A percentile compares a stretch with the other conserved stretches of the same genome.
These are phyloP conservation scores for Phytophthora citrophthora DNA, from an alignment of 352 stramenopile genomes.

Conservation along the genomic window DNA sequence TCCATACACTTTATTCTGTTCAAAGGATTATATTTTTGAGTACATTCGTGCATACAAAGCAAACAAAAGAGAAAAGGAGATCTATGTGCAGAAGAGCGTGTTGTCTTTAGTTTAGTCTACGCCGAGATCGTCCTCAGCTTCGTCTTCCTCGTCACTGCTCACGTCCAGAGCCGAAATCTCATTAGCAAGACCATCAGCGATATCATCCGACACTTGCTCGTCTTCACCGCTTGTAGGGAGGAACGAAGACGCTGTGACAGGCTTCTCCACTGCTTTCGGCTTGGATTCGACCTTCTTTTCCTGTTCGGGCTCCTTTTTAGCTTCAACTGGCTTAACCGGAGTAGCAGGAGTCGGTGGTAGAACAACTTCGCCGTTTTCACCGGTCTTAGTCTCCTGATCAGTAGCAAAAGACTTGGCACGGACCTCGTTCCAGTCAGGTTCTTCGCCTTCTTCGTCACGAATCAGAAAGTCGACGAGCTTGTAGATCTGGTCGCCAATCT, in stretches of 20 bases:
- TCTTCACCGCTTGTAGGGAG: constrained; percentile 52
- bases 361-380: constrained; percentile 31
- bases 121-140: constrained; percentile 52
- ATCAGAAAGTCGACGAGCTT: constrained; percentile 91
- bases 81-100: constrained; percentile 24
- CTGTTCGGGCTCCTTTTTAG: constrained; percentile 29
- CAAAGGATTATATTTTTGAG: not conserved
- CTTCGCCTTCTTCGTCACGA: constrained; percentile 86
- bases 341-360: constrained; percentile 20
- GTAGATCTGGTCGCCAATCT: constrained; percentile 89
- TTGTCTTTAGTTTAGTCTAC: constrained; percentile 47
- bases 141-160: constrained; percentile 80
- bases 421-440: constrained; percentile 84
- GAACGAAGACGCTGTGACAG: constrained; percentile 34
- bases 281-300: constrained; percentile 26
- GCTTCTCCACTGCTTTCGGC: constrained; percentile 18
- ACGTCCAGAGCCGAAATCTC: constrained; percentile 82
- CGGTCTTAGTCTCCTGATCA: constrained; percentile 51
- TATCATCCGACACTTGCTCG: constrained; percentile 72
- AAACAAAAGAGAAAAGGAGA: constrained; percentile 14
- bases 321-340: constrained; percentile 13
- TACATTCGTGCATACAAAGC: not conserved
- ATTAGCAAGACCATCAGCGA: constrained; percentile 66
- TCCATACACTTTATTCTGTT: constrained; percentile 44
- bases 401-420: constrained; percentile 67